Percentiles rank a stretch among this genome's conserved stretches.
These are phyloP conservation scores for Brachypodium distachyon DNA, from an alignment of 202 grass and related monocot genomes.

Conservation along the genomic window DNA sequence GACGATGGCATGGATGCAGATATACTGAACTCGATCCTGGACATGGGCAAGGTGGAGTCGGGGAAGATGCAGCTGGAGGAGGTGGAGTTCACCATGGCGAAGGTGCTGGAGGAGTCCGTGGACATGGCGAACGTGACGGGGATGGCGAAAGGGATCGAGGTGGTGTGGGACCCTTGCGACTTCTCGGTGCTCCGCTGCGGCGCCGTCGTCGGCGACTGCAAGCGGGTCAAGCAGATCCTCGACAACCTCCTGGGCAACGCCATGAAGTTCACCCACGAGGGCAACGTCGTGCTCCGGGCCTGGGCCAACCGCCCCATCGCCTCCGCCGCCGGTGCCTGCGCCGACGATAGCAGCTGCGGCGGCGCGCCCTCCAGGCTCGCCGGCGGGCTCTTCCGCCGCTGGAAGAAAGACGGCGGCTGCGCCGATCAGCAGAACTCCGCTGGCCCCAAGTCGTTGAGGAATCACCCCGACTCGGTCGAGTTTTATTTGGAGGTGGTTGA, in stretches of 20 bases:
- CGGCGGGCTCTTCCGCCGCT: neutral
- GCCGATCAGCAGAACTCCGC: neutral
- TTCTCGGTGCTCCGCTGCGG: constrained; percentile 40
- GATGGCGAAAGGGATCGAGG: constrained; percentile 47
- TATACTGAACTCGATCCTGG: constrained; percentile 72
- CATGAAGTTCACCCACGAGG: constrained; percentile 71
- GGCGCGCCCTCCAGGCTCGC: constrained; percentile 34
- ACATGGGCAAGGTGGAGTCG: constrained; percentile 70
- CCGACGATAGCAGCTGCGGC: too few relatives aligned
- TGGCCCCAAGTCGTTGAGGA: neutral
- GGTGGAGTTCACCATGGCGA: constrained; percentile 49
- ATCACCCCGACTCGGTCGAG: constrained; percentile 29
- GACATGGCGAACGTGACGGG: constrained; percentile 51
- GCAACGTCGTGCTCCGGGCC: constrained; percentile 41
- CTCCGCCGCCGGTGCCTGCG: too few relatives aligned
- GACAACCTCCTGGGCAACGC: constrained; percentile 90
- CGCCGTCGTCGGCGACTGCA: constrained; percentile 40
- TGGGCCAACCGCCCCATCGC: constrained; percentile 57
- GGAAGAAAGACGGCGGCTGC: neutral
- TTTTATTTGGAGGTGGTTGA: constrained; percentile 77
- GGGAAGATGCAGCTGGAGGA: constrained; percentile 72
- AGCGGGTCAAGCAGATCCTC: constrained; percentile 53
- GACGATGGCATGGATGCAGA: too few relatives aligned
- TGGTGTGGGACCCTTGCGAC: constrained; percentile 87
- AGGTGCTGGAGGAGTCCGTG: constrained; percentile 65